These are phyloP conservation scores for Panicum virgatum DNA, from an alignment of 202 grass and related monocot species.

Conservation along the genomic window DNA sequence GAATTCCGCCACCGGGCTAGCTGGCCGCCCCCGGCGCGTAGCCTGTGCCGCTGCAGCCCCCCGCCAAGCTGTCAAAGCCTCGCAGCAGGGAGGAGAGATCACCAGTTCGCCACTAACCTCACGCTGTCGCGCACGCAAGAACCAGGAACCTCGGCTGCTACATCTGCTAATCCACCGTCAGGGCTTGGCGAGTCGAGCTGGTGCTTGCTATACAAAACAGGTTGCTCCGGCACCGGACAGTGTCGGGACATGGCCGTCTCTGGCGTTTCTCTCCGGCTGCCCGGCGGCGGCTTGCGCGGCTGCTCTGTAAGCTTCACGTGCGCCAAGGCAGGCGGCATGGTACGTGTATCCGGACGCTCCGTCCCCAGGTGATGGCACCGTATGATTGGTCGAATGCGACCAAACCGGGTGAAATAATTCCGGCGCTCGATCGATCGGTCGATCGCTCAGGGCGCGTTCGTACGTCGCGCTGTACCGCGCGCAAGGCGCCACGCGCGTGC, in stretches of 20 bases:
- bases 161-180: neutral
- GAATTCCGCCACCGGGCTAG: slow-evolving; percentile 8
- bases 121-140: too few species aligned
- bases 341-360: neutral
- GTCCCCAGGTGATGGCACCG: neutral
- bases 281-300: neutral
- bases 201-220: neutral
- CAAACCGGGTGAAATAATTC: slow-evolving; percentile 13
- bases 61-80: neutral
- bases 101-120: too few species aligned
- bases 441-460: neutral
- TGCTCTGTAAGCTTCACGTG: neutral
- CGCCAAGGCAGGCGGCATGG: neutral
- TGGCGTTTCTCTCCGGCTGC: neutral
- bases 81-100: too few species aligned
- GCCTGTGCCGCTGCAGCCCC: neutral
- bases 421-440: neutral
- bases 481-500: slow-evolving; percentile 20
- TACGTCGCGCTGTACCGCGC: neutral
- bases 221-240: neutral
- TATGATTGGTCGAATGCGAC: slow-evolving; percentile 43
- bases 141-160: neutral
- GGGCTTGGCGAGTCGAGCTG: neutral
- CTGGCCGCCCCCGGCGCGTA: neutral
- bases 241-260: neutral